Conservation (phyloP, 202 grass and related monocot genomes). For the Dendrocalamus latiflorus region DNA sequence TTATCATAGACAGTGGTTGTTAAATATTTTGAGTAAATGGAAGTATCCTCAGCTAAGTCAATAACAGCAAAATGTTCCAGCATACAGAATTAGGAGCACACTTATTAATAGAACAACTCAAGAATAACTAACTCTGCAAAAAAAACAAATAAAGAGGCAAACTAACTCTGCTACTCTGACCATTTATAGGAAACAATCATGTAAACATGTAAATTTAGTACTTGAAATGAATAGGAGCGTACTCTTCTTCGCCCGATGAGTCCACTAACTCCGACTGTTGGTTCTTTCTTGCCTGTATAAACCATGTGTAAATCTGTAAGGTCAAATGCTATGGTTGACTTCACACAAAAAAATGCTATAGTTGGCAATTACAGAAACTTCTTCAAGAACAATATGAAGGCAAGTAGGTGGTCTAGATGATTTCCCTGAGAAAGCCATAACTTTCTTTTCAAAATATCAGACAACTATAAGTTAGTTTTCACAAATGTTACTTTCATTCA, state of each 20-base stretch:
- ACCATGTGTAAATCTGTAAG: conserved; percentile 22
- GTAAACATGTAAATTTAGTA: conserved; percentile 4
- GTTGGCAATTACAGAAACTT: background rate
- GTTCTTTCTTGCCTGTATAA: conserved; percentile 72
- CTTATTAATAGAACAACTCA: background rate
- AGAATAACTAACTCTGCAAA: too few species aligned
- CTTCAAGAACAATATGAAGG: conserved; percentile 5
- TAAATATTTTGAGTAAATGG: background rate
- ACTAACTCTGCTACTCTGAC: background rate
- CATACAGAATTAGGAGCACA: background rate
- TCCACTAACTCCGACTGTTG: conserved; percentile 70
- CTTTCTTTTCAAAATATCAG: background rate
- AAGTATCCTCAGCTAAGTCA: background rate
- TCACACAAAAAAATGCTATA: too few species aligned
- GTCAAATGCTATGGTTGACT: background rate
- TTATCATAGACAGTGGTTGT: background rate
- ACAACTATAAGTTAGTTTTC: background rate
- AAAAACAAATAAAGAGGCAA: too few species aligned
- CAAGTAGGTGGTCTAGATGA: background rate
- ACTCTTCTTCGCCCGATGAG: conserved; percentile 97
- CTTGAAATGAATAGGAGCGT: conserved; percentile 32
- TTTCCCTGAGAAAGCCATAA: background rate
- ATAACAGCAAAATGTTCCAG: background rate
- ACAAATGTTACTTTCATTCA: background rate
- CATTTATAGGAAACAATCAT: conserved; percentile 15